Conservation (phyloP, 345 rosid species). For the Salix arbutifolia region DNA sequence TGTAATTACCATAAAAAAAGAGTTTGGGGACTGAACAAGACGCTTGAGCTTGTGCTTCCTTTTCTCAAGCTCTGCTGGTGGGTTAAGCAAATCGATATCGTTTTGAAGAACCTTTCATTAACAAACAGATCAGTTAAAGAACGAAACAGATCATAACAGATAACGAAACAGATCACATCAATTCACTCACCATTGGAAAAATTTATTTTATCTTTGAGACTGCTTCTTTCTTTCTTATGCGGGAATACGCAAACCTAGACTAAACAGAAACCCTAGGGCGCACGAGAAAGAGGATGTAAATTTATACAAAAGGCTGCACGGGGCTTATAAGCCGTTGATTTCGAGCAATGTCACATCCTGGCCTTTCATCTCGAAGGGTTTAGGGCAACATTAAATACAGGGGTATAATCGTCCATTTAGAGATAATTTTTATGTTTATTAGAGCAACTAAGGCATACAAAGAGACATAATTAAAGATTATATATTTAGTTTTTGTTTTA, state of each 20-base stretch:
- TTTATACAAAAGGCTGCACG: neutral
- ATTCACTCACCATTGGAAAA: neutral
- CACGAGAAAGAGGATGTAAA: neutral
- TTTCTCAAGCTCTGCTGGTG: slow-evolving; percentile 15
- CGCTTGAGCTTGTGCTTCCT: slow-evolving; percentile 25
- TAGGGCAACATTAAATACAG: neutral
- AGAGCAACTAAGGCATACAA: too few species aligned
- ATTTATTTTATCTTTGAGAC: neutral
- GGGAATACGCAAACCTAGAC: neutral
- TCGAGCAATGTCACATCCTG: neutral
- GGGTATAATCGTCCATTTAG: neutral
- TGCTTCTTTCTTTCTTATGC: neutral
- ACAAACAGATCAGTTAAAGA: neutral
- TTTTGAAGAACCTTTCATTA: slow-evolving; percentile 9
- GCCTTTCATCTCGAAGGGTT: neutral
- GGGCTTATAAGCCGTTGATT: neutral
- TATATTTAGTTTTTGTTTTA: too few species aligned
- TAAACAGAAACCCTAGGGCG: neutral
- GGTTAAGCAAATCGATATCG: slow-evolving; percentile 16
- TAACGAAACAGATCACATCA: too few species aligned
- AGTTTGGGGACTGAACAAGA: slow-evolving; percentile 16
- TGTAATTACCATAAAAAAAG: slow-evolving; percentile 11
- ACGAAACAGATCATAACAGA: neutral
- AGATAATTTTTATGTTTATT: too few species aligned
- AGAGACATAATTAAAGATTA: too few species aligned